A percentile compares a stretch with the other conserved stretches of the same genome.
These are phyloP conservation scores for Lipomyces sp. DNA, from an alignment of 805 yeast species.

Conservation along the genomic window DNA sequence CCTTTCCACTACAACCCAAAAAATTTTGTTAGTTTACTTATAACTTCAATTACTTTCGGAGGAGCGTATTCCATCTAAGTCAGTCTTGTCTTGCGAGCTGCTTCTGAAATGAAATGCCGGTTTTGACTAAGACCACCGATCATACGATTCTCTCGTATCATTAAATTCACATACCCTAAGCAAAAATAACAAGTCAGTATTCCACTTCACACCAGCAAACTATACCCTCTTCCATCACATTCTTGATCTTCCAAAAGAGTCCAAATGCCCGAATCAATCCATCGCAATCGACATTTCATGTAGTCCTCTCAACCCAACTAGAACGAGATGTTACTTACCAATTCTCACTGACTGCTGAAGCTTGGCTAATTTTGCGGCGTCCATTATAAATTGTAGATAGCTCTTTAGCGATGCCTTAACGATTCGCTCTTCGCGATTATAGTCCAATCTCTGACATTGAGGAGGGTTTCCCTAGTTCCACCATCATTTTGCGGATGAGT, in stretches of 20 bases:
- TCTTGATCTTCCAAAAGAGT: too few species aligned
- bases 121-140: neutral
- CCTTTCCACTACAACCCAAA: constrained; percentile 51
- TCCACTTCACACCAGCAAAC: neutral
- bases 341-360: constrained; percentile 79
- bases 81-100: neutral
- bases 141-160: neutral
- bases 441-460: neutral
- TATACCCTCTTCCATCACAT: neutral
- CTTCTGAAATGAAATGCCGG: neutral
- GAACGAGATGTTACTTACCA: constrained; percentile 53
- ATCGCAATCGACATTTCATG: neutral
- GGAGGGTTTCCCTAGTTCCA: neutral
- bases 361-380: constrained; percentile 81
- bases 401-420: neutral
- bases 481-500: neutral
- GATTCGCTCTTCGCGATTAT: neutral
- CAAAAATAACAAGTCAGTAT: neutral
- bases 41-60: neutral
- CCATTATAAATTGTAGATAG: constrained; percentile 29
- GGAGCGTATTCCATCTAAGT: neutral
- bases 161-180: neutral
- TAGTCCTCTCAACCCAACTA: neutral
- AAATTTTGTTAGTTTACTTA: neutral
- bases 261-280: neutral